A percentile compares a stretch with the other conserved stretches of the same genome.
Evolutionary conservation across 805 yeast genomes (phyloP).

Genomic region (Candida multigemmis): DNA sequence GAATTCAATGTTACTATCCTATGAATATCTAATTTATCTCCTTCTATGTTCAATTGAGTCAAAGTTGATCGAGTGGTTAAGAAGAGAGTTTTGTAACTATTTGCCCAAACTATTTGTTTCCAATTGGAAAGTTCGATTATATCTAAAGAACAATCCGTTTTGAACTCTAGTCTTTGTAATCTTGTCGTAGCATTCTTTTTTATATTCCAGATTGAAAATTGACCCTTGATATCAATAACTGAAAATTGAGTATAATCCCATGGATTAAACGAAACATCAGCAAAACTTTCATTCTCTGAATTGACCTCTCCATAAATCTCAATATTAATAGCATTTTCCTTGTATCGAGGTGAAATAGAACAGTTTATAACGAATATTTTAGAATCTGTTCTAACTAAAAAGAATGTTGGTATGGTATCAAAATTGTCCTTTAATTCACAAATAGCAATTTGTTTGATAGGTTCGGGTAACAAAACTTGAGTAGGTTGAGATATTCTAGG

Average conservation of each 20-base stretch:
- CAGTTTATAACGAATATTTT: slow-evolving; percentile 24
- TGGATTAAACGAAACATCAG: slow-evolving; percentile 40
- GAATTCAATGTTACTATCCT: slow-evolving; percentile 39
- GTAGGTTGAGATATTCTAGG: slow-evolving; percentile 7
- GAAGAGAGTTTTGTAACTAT: slow-evolving; percentile 12
- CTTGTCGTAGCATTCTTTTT: slow-evolving; percentile 1
- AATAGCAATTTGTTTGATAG: slow-evolving; percentile 32
- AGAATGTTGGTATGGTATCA: slow-evolving; percentile 12
- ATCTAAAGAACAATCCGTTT: too few relatives aligned
- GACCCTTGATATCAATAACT: slow-evolving; percentile 44
- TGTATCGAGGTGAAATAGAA: slow-evolving; percentile 3
- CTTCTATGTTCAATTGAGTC: slow-evolving; percentile 13
- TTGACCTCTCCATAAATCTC: slow-evolving; percentile 4
- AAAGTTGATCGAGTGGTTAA: slow-evolving; percentile 37
- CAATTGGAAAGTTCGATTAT: slow-evolving; percentile 52
- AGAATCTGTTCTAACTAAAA: slow-evolving; percentile 29
- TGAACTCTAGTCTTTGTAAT: too few relatives aligned
- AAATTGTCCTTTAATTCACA: slow-evolving; percentile 11
- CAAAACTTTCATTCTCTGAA: slow-evolving; percentile 16
- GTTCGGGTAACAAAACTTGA: slow-evolving; percentile 17
- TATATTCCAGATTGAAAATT: slow-evolving; percentile 35
- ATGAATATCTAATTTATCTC: slow-evolving; percentile 8
- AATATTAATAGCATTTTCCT: slow-evolving; percentile 4
- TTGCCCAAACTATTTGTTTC: slow-evolving; percentile 42
- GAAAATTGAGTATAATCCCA: slow-evolving; percentile 28